phyloP scores from a whole-genome alignment of 108 stramenopile genomes.

The Cyclotella atomus region DNA sequence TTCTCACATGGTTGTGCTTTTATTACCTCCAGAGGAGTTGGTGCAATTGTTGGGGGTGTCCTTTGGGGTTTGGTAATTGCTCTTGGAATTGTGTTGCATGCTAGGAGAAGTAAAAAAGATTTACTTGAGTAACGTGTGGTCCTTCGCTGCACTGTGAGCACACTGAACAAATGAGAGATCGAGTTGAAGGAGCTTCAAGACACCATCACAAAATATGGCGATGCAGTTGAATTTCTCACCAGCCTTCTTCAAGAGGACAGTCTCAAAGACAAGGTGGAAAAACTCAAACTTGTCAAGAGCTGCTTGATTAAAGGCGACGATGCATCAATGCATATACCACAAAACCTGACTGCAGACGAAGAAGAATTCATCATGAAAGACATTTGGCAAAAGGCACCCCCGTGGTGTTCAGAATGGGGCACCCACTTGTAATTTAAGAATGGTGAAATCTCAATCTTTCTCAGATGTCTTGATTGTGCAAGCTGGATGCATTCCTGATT shows the following conservation, averaged over 20 bases:
- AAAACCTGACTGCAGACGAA: neutral
- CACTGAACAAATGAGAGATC: neutral
- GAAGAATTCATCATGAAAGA: neutral
- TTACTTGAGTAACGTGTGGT: neutral
- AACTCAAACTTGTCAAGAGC: neutral
- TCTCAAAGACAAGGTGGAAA: neutral
- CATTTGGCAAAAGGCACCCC: neutral
- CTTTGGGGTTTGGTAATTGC: neutral
- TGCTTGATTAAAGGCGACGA: neutral
- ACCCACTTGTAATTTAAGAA: neutral
- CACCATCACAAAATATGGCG: neutral
- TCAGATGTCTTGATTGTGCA: neutral
- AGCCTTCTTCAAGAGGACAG: neutral
- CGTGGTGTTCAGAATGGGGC: neutral
- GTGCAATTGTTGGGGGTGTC: neutral
- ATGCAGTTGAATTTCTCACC: neutral
- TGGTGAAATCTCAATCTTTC: neutral
- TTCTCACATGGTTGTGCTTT: neutral
- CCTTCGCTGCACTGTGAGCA: neutral
- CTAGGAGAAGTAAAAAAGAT: neutral
- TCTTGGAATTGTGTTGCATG: neutral
- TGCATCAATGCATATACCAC: neutral
- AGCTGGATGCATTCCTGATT: neutral
- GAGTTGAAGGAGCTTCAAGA: neutral
- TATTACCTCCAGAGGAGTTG: neutral